phyloP scores from a whole-genome alignment of 73 alveolate genomes.

The Uronychia setigera region DNA sequence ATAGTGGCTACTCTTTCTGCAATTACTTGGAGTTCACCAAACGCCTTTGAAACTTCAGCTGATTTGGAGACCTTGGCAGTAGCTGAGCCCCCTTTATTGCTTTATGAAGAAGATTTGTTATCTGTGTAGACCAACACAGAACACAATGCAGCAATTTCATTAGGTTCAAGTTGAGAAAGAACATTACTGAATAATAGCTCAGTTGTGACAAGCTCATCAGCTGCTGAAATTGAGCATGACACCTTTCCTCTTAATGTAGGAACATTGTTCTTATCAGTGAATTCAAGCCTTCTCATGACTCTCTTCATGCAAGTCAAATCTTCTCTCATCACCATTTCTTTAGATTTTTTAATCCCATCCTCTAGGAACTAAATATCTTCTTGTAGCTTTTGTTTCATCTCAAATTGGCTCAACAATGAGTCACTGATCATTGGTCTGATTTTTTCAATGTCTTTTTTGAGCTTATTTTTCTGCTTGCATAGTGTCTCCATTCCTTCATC shows the following conservation, averaged over 20 bases:
- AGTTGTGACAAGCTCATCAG: conserved; percentile 95
- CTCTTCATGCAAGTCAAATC: conserved; percentile 98
- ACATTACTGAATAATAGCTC: conserved; percentile 91
- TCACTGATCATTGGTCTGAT: conserved; percentile 9
- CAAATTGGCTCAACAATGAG: neutral
- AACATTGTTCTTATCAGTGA: conserved; percentile 87
- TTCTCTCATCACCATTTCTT: conserved; percentile 92
- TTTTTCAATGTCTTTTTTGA: conserved; percentile 50
- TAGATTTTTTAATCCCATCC: conserved; percentile 59
- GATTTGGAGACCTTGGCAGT: conserved; percentile 20
- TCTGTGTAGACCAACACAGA: conserved; percentile 88
- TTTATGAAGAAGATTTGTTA: conserved; percentile 71
- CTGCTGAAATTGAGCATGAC: conserved; percentile 98
- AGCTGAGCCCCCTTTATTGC: conserved; percentile 79
- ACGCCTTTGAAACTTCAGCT: conserved; percentile 25
- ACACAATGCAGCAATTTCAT: conserved; percentile 90
- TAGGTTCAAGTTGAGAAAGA: conserved; percentile 82
- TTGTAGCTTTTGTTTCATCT: conserved; percentile 26
- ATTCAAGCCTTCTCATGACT: conserved; percentile 96
- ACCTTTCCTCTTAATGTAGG: conserved; percentile 98
- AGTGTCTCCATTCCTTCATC: conserved; percentile 71
- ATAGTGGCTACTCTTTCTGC: conserved; percentile 89
- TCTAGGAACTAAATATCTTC: conserved; percentile 60
- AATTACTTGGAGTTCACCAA: conserved; percentile 35
- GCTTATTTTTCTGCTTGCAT: conserved; percentile 27